Evolutionary conservation across 257 asterid genomes (phyloP).

Genomic region (Rehmannia glutinosa): DNA sequence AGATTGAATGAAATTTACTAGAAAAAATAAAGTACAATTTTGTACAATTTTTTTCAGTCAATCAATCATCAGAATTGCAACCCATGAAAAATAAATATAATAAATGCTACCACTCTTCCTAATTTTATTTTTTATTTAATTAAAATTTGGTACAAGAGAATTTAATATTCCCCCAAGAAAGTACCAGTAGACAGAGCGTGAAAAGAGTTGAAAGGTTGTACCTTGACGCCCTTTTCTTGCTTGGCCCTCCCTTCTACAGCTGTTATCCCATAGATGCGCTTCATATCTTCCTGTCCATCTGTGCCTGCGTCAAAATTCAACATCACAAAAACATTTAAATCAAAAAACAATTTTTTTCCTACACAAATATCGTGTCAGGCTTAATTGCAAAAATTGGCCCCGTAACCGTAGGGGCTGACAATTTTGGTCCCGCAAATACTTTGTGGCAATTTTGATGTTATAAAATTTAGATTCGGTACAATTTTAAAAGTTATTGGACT

Average conservation of each 20-base stretch:
- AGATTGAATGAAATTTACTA: conserved; percentile 25
- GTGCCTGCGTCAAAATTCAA: conserved; percentile 54
- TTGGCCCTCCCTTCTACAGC: conserved; percentile 99
- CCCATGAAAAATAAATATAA: no score
- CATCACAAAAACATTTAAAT: background rate
- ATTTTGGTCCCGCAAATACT: no score
- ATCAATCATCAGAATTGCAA: conserved; percentile 53
- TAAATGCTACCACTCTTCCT: no score
- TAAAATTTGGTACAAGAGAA: no score
- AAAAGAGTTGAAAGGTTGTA: conserved; percentile 25
- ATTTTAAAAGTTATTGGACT: no score
- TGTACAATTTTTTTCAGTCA: conserved; percentile 42
- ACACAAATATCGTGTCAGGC: no score
- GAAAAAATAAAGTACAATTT: conserved; percentile 21
- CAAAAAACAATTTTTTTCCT: no score
- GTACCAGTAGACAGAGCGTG: conserved; percentile 19
- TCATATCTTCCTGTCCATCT: conserved; percentile 99
- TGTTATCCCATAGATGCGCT: conserved; percentile 99
- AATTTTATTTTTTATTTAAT: no score
- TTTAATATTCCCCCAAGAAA: conserved; percentile 13
- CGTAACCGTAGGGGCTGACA: no score
- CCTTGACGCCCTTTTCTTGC: conserved; percentile 99
- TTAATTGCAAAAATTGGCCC: no score
- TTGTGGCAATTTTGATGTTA: no score
- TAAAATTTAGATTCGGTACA: no score